phyloP scores from a whole-genome alignment of 106 monocot genomes.

The Apostasia ramifera region DNA sequence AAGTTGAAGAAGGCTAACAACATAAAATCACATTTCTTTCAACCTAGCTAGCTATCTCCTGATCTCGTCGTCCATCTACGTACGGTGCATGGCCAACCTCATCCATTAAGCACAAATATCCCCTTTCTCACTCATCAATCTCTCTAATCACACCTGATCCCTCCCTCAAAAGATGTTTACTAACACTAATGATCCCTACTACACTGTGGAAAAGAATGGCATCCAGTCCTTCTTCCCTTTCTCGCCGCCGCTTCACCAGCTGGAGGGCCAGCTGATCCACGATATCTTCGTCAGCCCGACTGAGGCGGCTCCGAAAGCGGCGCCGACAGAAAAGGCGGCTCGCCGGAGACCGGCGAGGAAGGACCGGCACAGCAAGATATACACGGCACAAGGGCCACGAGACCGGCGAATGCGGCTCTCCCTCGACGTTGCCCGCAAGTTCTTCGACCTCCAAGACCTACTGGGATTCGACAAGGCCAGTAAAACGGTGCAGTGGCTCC shows the following conservation, averaged over 20 bases:
- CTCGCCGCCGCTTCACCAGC: background rate
- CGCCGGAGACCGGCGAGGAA: slow-evolving; percentile 22
- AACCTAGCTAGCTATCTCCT: background rate
- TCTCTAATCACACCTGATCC: too few species aligned
- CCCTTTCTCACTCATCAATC: too few species aligned
- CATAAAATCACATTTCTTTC: background rate
- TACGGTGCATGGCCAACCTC: slow-evolving; percentile 2
- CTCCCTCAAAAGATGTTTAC: background rate
- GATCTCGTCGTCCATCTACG: background rate
- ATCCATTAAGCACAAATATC: too few species aligned
- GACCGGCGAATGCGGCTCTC: slow-evolving; percentile 84
- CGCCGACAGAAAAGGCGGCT: background rate
- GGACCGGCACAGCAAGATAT: slow-evolving; percentile 83
- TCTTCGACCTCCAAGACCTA: slow-evolving; percentile 77
- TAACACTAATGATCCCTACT: slow-evolving; percentile 3
- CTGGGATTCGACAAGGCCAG: slow-evolving; percentile 91
- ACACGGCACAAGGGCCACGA: slow-evolving; percentile 57
- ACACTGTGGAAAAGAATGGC: background rate
- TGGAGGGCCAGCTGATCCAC: background rate
- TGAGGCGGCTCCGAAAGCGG: background rate
- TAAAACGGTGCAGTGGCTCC: slow-evolving; percentile 79
- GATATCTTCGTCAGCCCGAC: background rate
- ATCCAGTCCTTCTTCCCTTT: slow-evolving; percentile 14
- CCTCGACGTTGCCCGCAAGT: slow-evolving; percentile 56
- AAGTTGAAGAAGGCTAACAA: background rate